A percentile compares a stretch with the other conserved stretches of the same genome.
Conservation (phyloP, 805 yeast genomes). For the Saturnispora zaruensis region DNA sequence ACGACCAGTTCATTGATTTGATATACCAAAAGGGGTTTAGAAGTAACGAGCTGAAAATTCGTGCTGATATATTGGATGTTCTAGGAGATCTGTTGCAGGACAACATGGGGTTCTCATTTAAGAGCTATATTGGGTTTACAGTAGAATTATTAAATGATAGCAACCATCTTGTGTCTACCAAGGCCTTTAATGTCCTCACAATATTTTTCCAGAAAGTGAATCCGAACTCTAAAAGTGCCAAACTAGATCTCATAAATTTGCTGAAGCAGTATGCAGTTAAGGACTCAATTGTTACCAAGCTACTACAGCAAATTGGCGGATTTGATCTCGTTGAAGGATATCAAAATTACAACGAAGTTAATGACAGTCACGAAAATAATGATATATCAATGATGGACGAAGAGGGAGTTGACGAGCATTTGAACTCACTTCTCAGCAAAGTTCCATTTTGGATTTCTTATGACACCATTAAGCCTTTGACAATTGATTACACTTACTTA, state of each 20-base stretch:
- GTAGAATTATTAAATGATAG: slow-evolving; percentile 19
- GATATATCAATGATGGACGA: neutral
- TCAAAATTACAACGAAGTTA: slow-evolving; percentile 17
- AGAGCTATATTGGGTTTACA: slow-evolving; percentile 21
- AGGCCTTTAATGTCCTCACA: slow-evolving; percentile 25
- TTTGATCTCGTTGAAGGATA: slow-evolving; percentile 8
- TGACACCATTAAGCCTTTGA: slow-evolving; percentile 13
- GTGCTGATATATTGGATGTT: slow-evolving; percentile 38
- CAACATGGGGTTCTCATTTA: slow-evolving; percentile 27
- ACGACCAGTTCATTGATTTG: slow-evolving; percentile 34
- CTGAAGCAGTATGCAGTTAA: slow-evolving; percentile 30
- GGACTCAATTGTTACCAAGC: slow-evolving; percentile 16
- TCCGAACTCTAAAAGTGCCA: slow-evolving; percentile 31
- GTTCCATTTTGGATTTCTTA: neutral
- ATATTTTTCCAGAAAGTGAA: slow-evolving; percentile 30
- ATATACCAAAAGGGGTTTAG: slow-evolving; percentile 38
- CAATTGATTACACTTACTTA: slow-evolving; percentile 28
- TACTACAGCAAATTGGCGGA: slow-evolving; percentile 27
- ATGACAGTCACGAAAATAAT: neutral
- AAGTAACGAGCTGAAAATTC: slow-evolving; percentile 31
- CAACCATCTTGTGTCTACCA: slow-evolving; percentile 13
- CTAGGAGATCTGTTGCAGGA: slow-evolving; percentile 34
- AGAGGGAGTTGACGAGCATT: neutral
- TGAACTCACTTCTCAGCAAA: neutral
- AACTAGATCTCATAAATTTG: slow-evolving; percentile 37